Conservation (phyloP, 331 rosid species). For the Telfairia occidentalis region DNA sequence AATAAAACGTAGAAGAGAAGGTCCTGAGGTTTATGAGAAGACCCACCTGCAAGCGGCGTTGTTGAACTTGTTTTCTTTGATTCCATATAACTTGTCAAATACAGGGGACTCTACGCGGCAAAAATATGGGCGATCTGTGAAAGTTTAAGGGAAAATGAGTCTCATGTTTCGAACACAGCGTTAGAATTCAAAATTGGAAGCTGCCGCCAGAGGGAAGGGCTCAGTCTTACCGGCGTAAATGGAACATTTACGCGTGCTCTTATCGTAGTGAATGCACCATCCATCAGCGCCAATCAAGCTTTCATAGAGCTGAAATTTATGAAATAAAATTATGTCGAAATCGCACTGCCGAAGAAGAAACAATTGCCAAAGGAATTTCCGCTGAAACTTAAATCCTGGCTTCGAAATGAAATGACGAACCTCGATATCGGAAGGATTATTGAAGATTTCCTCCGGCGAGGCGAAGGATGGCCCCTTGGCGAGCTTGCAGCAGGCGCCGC, state of each 20-base stretch:
- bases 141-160: background rate
- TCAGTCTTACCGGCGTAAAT: slow-evolving; percentile 47
- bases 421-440: slow-evolving; percentile 45
- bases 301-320: slow-evolving; percentile 55
- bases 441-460: slow-evolving; percentile 69
- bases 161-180: background rate
- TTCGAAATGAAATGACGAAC: slow-evolving; percentile 18
- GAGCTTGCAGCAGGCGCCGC: slow-evolving; percentile 92
- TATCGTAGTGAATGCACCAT: slow-evolving; percentile 76
- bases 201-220: background rate
- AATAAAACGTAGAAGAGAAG: background rate
- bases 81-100: slow-evolving; percentile 52
- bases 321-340: background rate
- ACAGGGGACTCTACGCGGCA: slow-evolving; percentile 73
- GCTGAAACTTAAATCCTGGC: background rate
- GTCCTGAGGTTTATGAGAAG: slow-evolving; percentile 1
- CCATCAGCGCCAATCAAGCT: slow-evolving; percentile 77
- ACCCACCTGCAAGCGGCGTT: slow-evolving; percentile 98
- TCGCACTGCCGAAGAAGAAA: background rate
- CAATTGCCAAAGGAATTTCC: background rate
- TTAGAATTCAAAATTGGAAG: background rate
- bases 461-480: slow-evolving; percentile 63
- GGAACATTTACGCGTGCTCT: slow-evolving; percentile 60
- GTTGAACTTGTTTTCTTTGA: slow-evolving; percentile 49
- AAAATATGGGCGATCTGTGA: slow-evolving; percentile 80